Base-by-base conservation (phyloP, 2,329 filamentous ascomycete genomes). In the Aspergillus pseudotamarii region DNA sequence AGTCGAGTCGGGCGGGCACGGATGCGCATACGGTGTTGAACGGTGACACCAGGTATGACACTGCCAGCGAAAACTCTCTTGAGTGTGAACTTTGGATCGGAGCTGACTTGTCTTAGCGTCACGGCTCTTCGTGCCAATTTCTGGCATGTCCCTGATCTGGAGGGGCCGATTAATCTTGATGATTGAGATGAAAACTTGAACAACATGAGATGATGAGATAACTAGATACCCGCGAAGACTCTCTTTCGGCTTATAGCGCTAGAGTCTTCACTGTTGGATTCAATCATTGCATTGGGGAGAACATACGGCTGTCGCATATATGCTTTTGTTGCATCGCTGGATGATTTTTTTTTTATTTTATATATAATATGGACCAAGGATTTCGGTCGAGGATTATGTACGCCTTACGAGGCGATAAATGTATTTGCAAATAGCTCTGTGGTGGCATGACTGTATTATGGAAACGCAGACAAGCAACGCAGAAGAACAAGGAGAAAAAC, bases 71-170 rank as follows among this genome's bases (percentile, higher is more conserved):
- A 26, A 26, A 26, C 26, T 26, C 26, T 4, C 26, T 30, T 30
- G 23, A 28, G 11, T n/a, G 16, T 51, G 28, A 34, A 34, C 32
- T 34, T 30, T 50, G 3, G 28, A 32, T 19, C 12, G 34, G 16
- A 51, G 28, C 48, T 51, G 19, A 51, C 48, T 51, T n/a, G 9
- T 32, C 48, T 32, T 51, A 96, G 92, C 78, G 87, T 97, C 62
- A 96, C 94, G 16, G 91, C 94, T 14, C 79, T 97, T 70, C 90
- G 91, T 75, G 93, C 94, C 53, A 97, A 96, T 76, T 97, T 96
- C 78, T 92, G 90, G 85, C 91, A 94, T 76, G 86, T 83, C n/a
- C 81, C 86, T 55, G 83, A 87, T 62, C 81, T 88, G 66, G 85
- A 88, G 69, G 83, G 84, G 64, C 90, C 93, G 79, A 79, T 96